Percentiles rank a stretch among this genome's conserved stretches.
Evolutionary conservation across 1,284 basidiomycete genomes (phyloP).

Genomic region (Melampsora larici-populina): DNA sequence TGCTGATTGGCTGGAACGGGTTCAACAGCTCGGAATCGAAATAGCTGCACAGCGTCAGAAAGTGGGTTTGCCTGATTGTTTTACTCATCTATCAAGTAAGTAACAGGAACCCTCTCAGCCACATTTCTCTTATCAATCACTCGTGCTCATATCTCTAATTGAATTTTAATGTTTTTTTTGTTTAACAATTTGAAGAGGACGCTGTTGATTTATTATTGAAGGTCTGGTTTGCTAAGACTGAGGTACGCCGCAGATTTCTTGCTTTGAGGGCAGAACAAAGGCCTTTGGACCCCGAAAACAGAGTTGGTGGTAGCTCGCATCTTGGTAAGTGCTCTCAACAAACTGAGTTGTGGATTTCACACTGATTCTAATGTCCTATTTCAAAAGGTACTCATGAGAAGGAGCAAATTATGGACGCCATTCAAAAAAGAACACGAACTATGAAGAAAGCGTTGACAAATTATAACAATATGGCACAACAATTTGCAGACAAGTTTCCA

Average conservation of each 20-base stretch:
- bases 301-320: constrained; percentile 1
- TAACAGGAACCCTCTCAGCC: too few species aligned
- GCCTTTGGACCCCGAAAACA: background rate
- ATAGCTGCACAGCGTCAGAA: too few species aligned
- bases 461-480: background rate
- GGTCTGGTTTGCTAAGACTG: constrained; percentile 20
- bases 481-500: background rate
- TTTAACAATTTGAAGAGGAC: too few species aligned
- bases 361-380: background rate
- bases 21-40: too few species aligned
- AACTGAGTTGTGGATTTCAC: background rate
- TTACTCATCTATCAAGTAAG: too few species aligned
- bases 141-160: too few species aligned
- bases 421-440: constrained; percentile 1
- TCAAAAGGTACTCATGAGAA: constrained; percentile 19
- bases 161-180: too few species aligned
- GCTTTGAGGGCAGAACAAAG: constrained; percentile 10
- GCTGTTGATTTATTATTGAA: background rate
- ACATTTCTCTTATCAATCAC: too few species aligned
- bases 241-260: background rate
- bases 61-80: too few species aligned
- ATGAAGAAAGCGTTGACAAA: background rate
- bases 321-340: background rate
- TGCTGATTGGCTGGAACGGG: too few species aligned
- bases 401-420: background rate